Base-by-base conservation (phyloP, 2,329 filamentous ascomycete species). In the Malbranchea cinnamomea region DNA sequence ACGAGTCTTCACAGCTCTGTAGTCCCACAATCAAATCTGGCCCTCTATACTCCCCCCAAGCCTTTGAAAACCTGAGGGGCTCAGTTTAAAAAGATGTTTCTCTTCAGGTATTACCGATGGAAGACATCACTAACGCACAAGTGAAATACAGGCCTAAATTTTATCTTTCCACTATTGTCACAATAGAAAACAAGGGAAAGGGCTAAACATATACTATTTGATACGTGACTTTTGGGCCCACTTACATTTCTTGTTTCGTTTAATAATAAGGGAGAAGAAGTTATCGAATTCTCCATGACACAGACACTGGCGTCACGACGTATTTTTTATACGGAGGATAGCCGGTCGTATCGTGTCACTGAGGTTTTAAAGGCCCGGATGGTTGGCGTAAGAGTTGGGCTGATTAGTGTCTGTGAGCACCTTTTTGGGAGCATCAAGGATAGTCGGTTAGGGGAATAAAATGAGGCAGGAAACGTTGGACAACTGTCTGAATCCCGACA, bases 301-400 rank as follows among this genome's bases (percentile, higher is more conserved):
- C 43, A 1, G 40, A 47, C 8, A 42, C 48, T 8, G 52, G 52
- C 4, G 37, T 54, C 6, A 48, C 41, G 8, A 42, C 40, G 1
- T 50, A 46, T 26, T 39, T n/a, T 54, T 26, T 45, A 27, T 26
- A 87, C 71, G 4, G 56, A 59, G 28, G 68, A 79, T 45, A 60
- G 67, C 45, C 57, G 75, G 5, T 64, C 71, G 16, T 59, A 63
- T 42, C 62, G 75, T 27, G 67, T 81, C 0, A 70, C 74, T 0
- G 75, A 80, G 56, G 65, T 66, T 10, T 59, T 91, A 22, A 78
- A 91, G 50, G 79, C 87, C 1, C 83, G 82, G 31, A 91, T 91
- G 83, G 71, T 91, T 1, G 82, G 81, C 32, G 40, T 67, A 23
- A 67, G 28, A 23, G 32, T 35, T 11, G 28, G 32, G 7, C 12